phyloP scores from a whole-genome alignment of 495 filamentous ascomycete species.

The Aspergillus asperescens region DNA sequence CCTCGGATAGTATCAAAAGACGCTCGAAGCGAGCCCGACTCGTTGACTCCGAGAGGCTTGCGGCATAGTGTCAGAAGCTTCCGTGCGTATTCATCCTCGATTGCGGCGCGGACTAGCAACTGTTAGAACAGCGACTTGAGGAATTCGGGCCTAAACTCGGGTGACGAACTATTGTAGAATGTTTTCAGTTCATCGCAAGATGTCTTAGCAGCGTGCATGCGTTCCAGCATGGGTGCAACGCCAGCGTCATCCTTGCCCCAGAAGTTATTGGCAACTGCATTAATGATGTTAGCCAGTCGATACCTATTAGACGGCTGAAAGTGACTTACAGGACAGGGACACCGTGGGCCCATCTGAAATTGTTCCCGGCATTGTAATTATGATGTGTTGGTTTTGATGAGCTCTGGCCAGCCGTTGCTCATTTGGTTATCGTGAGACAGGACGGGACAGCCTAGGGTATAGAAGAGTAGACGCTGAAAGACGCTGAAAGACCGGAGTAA shows the following conservation, averaged over 20 bases:
- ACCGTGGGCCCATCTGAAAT: slow-evolving; percentile 59
- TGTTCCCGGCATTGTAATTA: slow-evolving; percentile 54
- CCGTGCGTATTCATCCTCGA: slow-evolving; percentile 97
- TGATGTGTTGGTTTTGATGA: slow-evolving; percentile 21
- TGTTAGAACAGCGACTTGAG: slow-evolving; percentile 9
- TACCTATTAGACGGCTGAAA: neutral
- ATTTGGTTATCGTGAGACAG: slow-evolving; percentile 22
- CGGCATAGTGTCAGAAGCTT: slow-evolving; percentile 81
- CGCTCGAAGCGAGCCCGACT: slow-evolving; percentile 72
- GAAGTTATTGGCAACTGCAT: slow-evolving; percentile 95
- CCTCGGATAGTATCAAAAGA: slow-evolving; percentile 83
- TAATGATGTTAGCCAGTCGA: slow-evolving; percentile 14
- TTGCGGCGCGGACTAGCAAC: slow-evolving; percentile 69
- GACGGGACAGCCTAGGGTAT: slow-evolving; percentile 12
- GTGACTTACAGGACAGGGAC: slow-evolving; percentile 54
- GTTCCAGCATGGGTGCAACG: slow-evolving; percentile 84
- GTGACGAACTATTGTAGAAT: slow-evolving; percentile 72
- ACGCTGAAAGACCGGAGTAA: neutral
- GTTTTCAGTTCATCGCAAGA: slow-evolving; percentile 90
- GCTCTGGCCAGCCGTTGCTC: slow-evolving; percentile 44
- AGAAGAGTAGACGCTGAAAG: slow-evolving; percentile 1
- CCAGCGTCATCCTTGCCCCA: slow-evolving; percentile 99
- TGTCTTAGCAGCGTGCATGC: slow-evolving; percentile 92
- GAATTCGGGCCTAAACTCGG: neutral
- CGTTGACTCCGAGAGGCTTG: slow-evolving; percentile 85